Conservation (phyloP, 768 basidiomycete species). For the Arthromyces matolae region DNA sequence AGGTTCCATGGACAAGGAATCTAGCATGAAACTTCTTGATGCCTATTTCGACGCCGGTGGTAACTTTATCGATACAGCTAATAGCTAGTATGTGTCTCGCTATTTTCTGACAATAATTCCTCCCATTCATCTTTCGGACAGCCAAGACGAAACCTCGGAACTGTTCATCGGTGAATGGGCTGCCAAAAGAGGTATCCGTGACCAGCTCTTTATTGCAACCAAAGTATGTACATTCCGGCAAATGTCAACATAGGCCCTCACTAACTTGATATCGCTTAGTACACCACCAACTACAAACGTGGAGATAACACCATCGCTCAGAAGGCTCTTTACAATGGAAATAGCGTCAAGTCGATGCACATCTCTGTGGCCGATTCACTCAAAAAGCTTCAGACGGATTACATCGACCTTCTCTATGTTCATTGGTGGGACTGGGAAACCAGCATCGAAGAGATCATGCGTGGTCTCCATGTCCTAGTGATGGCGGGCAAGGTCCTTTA, state of each 20-base stretch:
- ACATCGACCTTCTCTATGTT: conserved; percentile 39
- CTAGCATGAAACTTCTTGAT: conserved; percentile 38
- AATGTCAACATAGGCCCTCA: background rate
- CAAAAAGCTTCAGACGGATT: conserved; percentile 38
- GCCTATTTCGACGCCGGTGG: conserved; percentile 37
- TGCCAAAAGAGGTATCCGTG: conserved; percentile 34
- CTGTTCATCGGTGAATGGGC: conserved; percentile 48
- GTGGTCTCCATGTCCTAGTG: conserved; percentile 48
- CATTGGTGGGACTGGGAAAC: conserved; percentile 52
- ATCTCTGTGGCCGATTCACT: conserved; percentile 35
- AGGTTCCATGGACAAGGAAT: conserved; percentile 34
- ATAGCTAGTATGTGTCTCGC: conserved; percentile 29
- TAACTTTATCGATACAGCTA: conserved; percentile 41
- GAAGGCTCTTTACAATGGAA: conserved; percentile 30
- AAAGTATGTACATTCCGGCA: conserved; percentile 27
- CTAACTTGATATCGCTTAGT: background rate
- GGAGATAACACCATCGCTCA: conserved; percentile 9
- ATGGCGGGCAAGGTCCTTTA: conserved; percentile 48
- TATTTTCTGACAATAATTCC: background rate
- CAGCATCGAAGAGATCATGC: conserved; percentile 55
- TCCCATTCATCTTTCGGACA: conserved; percentile 2
- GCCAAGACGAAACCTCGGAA: conserved; percentile 39
- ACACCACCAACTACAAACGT: conserved; percentile 14
- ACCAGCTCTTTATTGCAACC: conserved; percentile 44
- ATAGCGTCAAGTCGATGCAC: conserved; percentile 39